Evolutionary conservation across 805 yeast species (phyloP).

Genomic region (Millerozyma miso): DNA sequence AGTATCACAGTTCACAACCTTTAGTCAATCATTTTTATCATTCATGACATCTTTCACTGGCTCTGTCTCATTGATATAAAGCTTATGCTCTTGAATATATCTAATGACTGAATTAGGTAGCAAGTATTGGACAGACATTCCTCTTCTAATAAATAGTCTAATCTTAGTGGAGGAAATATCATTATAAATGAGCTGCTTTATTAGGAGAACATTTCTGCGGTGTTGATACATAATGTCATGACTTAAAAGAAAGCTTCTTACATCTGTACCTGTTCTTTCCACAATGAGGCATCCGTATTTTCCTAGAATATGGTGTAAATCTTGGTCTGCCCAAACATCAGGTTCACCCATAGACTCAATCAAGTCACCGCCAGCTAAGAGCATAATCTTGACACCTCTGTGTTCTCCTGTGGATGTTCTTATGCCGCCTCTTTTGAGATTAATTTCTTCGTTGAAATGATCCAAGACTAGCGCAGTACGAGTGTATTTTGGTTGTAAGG

Average conservation of each 20-base stretch:
- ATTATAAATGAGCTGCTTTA: slow-evolving; percentile 92
- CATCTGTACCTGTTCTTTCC: slow-evolving; percentile 96
- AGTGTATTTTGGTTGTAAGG: slow-evolving; percentile 83
- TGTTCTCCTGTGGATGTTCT: slow-evolving; percentile 51
- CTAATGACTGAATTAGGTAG: slow-evolving; percentile 92
- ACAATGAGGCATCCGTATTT: slow-evolving; percentile 95
- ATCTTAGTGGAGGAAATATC: slow-evolving; percentile 96
- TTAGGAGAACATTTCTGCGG: slow-evolving; percentile 85
- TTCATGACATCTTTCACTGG: slow-evolving; percentile 85
- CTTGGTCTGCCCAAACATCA: slow-evolving; percentile 97
- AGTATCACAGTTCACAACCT: background rate
- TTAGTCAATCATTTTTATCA: slow-evolving; percentile 20
- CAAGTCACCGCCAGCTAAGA: slow-evolving; percentile 95
- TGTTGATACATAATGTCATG: slow-evolving; percentile 98
- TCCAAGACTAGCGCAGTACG: slow-evolving; percentile 94
- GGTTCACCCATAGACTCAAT: slow-evolving; percentile 99
- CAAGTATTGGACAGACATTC: slow-evolving; percentile 94
- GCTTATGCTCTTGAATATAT: slow-evolving; percentile 86
- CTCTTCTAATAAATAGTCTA: slow-evolving; percentile 83
- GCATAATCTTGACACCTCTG: slow-evolving; percentile 90
- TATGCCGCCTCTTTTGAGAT: slow-evolving; percentile 85
- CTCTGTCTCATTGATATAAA: slow-evolving; percentile 81
- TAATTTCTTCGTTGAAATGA: slow-evolving; percentile 93
- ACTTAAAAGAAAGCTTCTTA: slow-evolving; percentile 81
- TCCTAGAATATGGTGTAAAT: slow-evolving; percentile 91